Base-by-base conservation (phyloP, 345 rosid species). In the Laguncularia racemosa region DNA sequence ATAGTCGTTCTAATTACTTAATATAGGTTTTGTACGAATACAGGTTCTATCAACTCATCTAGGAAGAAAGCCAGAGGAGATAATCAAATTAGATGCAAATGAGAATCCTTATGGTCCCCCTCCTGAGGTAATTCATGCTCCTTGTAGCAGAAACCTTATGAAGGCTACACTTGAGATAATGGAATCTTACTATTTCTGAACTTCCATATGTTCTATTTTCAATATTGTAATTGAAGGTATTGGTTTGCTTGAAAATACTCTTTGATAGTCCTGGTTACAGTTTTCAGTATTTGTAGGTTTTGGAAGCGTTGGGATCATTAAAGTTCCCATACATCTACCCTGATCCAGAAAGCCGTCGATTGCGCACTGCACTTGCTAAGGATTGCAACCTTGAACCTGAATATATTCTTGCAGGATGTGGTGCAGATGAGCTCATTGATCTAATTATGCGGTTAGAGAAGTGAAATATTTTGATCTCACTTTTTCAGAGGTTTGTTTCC, bases 61-160 rank as follows among this genome's bases (percentile, higher is more conserved):
- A 50, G 97, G 97, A 72, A 81, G 95, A 74, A 85, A 84, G 69
- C 96, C 97, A 44, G 99, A 89, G 70, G 97, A 93, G 72, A 93
- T 89, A 52, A 74, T 93, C 61, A 93, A 93, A 63, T 70, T 93
- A 71, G 99, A 93, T 82, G 99, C 99, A 12, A 93, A 93, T 76
- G 99, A 93, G 78, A 89, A 89, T 65, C 99, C 99, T 6, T 89
- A 93, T 69, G 97, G 99, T 65, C 99, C 97, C 57, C 99, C 99
- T 69, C 96, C 99, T 2, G 97, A 89, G 95, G 97, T 84, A 84
- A 81, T 90, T 72, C 20, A 2, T 33, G 14, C 44, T 44, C 51
- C 23, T 20, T 12, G 14, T 57, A 23, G 45, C 20, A 16, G 2
- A 58, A 20, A 13, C 21, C 19, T 46, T 58, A 33, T 33, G 40